phyloP scores from a whole-genome alignment of 2,329 filamentous ascomycete species.

The Septoria linicola region DNA sequence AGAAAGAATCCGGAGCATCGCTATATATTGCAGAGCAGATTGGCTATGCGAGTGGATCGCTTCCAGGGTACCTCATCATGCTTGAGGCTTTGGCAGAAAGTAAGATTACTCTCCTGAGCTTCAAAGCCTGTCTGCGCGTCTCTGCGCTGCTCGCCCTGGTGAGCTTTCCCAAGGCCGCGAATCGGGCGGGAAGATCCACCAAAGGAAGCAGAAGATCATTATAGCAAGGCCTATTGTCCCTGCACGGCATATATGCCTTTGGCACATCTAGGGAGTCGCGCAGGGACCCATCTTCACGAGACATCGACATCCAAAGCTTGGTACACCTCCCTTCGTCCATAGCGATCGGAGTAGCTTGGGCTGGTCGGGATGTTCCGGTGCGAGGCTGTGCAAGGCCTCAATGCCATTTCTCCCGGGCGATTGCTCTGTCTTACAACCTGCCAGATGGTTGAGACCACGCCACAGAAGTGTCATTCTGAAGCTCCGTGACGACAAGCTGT shows the following conservation, averaged over 20 bases:
- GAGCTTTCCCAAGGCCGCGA: slow-evolving; percentile 1
- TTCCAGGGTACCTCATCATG: slow-evolving; percentile 13
- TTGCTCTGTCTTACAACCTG: too few species aligned
- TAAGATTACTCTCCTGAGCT: slow-evolving; percentile 18
- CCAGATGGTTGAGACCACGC: too few species aligned
- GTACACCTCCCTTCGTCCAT: background rate
- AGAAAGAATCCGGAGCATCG: slow-evolving; percentile 5
- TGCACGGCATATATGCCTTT: background rate
- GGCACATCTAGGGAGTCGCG: slow-evolving; percentile 1
- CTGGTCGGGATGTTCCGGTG: too few species aligned
- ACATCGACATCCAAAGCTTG: background rate
- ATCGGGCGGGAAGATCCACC: background rate
- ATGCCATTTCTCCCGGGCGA: too few species aligned
- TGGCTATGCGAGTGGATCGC: slow-evolving; percentile 5
- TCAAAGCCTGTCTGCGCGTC: background rate
- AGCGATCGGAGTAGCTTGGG: too few species aligned
- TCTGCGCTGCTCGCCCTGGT: background rate
- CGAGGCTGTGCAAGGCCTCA: too few species aligned
- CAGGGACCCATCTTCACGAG: background rate
- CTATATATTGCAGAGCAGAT: slow-evolving; percentile 18
- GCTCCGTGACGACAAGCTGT: background rate
- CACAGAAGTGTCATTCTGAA: too few species aligned
- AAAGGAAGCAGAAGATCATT: background rate
- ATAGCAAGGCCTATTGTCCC: background rate
- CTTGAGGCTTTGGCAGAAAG: slow-evolving; percentile 7